A percentile compares a stretch with the other conserved stretches of the same genome.
phyloP scores from a whole-genome alignment of 2,329 filamentous ascomycete genomes.

The Fusarium sp. region DNA sequence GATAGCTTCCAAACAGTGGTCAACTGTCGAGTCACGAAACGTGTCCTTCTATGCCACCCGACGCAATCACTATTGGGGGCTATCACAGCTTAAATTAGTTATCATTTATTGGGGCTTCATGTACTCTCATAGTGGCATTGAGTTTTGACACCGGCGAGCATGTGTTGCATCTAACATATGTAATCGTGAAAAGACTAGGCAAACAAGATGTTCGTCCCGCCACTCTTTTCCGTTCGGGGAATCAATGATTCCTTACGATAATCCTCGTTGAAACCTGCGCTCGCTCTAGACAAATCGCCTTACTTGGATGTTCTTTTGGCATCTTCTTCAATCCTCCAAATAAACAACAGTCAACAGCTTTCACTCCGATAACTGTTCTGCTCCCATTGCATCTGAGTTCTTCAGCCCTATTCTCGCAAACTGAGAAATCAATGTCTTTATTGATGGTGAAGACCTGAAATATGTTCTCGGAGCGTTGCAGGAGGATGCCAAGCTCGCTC shows the following conservation, averaged over 20 bases:
- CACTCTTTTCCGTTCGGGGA: no score
- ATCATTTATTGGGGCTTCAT: no score
- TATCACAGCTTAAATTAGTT: no score
- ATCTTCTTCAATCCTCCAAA: background rate
- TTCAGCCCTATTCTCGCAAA: accelerated
- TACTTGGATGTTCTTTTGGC: background rate
- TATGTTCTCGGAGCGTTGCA: background rate
- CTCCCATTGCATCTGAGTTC: background rate
- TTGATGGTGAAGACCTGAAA: background rate
- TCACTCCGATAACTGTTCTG: accelerated
- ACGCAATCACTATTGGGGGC: no score
- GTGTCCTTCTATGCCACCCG: background rate
- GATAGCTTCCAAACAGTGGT: background rate
- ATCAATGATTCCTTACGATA: background rate
- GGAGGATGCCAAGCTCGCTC: background rate
- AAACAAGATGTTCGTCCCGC: no score
- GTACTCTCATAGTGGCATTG: no score
- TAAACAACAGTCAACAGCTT: background rate
- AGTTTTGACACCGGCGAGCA: no score
- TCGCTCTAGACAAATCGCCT: background rate
- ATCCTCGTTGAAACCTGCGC: background rate
- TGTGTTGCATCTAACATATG: no score
- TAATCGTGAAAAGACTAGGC: no score
- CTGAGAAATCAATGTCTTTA: no score
- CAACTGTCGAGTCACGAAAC: background rate